Conservation (phyloP, 1,284 basidiomycete species). For the Apiotrichum brassicae region DNA sequence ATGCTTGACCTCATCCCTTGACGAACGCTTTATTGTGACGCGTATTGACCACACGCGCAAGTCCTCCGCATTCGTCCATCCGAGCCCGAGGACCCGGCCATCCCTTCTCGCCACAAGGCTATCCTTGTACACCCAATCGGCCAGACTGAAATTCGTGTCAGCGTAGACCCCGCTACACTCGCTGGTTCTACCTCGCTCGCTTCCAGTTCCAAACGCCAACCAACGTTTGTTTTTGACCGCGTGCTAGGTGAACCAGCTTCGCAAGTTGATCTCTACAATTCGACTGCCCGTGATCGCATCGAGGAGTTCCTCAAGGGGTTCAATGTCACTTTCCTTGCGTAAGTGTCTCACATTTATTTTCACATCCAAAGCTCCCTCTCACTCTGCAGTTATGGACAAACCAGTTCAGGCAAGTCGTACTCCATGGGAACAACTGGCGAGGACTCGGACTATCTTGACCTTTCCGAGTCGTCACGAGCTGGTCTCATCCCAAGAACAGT, state of each 20-base stretch:
- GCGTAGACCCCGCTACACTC: constrained; percentile 52
- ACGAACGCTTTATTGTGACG: no score
- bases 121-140: constrained; percentile 69
- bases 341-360: constrained; percentile 20
- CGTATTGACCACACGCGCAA: constrained; percentile 37
- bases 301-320: constrained; percentile 90
- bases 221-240: constrained; percentile 87
- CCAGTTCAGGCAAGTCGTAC: constrained; percentile 92
- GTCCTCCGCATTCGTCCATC: constrained; percentile 89
- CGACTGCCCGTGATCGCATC: constrained; percentile 76
- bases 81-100: constrained; percentile 74
- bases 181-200: constrained; percentile 48
- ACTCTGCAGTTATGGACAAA: constrained; percentile 67
- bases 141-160: constrained; percentile 67
- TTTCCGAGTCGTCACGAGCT: constrained; percentile 33
- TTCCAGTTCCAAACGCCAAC: constrained; percentile 65
- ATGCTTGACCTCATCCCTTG: neutral
- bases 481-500: constrained; percentile 95
- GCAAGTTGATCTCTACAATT: constrained; percentile 77
- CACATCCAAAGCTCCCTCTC: neutral
- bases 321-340: constrained; percentile 96
- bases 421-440: constrained; percentile 82
- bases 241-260: constrained; percentile 77
- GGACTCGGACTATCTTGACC: constrained; percentile 65
- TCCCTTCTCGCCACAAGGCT: constrained; percentile 89